Evolutionary conservation across 1,284 basidiomycete genomes (phyloP), one percentile per base, ranked within the genome.

Genomic region (Cryptococcus amylolentus): DNA sequence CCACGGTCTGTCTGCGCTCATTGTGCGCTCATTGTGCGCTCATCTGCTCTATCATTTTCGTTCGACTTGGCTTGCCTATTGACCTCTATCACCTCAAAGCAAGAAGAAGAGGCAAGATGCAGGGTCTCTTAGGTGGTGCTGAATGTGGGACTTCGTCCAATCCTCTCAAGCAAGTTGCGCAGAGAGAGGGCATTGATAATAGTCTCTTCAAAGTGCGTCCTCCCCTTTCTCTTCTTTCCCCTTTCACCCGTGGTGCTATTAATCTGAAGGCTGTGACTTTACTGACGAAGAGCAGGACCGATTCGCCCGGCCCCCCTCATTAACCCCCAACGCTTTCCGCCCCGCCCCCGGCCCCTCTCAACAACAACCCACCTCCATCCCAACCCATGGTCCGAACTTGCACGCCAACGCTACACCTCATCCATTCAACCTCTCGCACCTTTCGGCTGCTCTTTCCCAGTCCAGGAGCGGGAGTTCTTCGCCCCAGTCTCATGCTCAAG

Each of bases 131-230:
- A 63, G 92, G 89, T 54, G 93, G 92, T 62, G 85, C 91, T 53
- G 94, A 95, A 78, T 96, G 94, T 77, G 88, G 88, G 8, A 84
- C 86, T 23, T 82, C 86, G 6, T 83, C 87, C 54, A 98, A 97
- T 72, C 91, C 93, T 4, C 81, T 98, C 35, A 86, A 89, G 18
- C 88, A 92, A 68, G 87, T 98, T 44, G 81, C 95, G 58, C 97
- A 97, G 76, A 89, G 96, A 67, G 86, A 92, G 5, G 90, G 93
- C 61, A 86, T 86, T 4, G 94, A 98, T 78, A 86, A 88, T 55
- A 91, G 89, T 69, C 76, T 96, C 18, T 73, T 75, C 58, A 59
- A 70, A 45, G 76, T 77, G 51, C 20, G 41, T 16, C 18, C 3
- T 26, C 45, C 6, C 35, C 39, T 16, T 45, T 9, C n/a, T 16